A percentile compares a stretch with the other conserved stretches of the same genome.
These are phyloP conservation scores for Backusella parvicylindrica DNA, from an alignment of 192 early-diverging fungal genomes.

Conservation along the genomic window DNA sequence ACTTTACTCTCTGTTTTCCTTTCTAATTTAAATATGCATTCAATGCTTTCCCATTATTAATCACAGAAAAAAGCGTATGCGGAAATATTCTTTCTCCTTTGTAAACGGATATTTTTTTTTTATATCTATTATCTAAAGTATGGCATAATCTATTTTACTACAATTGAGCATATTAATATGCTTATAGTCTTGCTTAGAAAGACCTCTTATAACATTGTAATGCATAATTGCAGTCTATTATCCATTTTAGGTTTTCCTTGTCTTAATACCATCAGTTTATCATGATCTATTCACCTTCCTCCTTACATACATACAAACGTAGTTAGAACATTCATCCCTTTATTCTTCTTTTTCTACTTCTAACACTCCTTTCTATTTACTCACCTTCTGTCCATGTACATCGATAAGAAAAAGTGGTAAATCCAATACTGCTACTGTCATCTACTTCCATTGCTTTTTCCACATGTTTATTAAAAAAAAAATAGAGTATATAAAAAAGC, in stretches of 20 bases:
- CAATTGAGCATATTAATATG: no score
- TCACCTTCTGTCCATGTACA: background rate
- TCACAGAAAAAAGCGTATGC: background rate
- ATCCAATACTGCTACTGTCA: background rate
- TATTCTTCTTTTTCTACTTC: no score
- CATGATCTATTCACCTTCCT: background rate
- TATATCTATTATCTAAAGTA: no score
- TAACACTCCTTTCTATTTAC: background rate
- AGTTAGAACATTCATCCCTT: background rate
- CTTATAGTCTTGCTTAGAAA: no score
- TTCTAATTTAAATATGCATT: background rate
- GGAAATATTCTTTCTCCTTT: background rate
- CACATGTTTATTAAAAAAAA: background rate
- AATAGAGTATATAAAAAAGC: background rate
- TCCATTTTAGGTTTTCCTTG: no score
- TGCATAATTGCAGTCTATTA: no score
- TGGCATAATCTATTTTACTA: no score
- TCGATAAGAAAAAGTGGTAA: background rate
- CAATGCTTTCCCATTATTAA: background rate
- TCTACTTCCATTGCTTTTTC: background rate
- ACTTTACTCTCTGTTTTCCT: no score
- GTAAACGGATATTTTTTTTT: background rate
- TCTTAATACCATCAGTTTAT: no score
- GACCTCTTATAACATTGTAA: no score
- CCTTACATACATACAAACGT: background rate